Base-by-base conservation (phyloP, 2,329 filamentous ascomycete genomes). In the Cordyceps militaris region DNA sequence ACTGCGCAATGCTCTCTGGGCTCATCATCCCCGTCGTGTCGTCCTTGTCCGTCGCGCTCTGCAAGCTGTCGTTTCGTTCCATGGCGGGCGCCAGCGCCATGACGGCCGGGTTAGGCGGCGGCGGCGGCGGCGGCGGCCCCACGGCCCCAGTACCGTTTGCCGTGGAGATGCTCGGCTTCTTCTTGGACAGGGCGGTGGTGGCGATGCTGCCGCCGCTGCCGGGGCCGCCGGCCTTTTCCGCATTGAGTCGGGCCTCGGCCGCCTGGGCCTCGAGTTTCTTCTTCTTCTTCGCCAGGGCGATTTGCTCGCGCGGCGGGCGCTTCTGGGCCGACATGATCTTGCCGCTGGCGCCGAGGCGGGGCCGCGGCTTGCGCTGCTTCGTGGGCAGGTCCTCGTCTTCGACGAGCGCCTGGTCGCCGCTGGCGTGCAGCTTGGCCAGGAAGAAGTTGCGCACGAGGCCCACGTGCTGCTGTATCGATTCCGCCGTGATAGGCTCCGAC, bases 351-450 rank as follows among this genome's bases (percentile, higher is more conserved):
- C 81, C 81, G 24, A 84, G 79, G 32, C 82, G 77, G n/a, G 84
- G 82, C n/a, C 82, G 78, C 24, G 75, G 90, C 74, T 76, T 87
- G 76, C 91, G 82, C 74, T 99, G 94, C 74, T 99, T 99, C 57
- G 87, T 83, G 16, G 95, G 94, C 24, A 99, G 77, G 64, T 99
- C 93, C 68, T 97, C 90, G 73, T 99, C 94, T 75, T 99, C 94
- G 54, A 96, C 78, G 63, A 99, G 80, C 44, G 91, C 85, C 69
- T 91, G 83, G 66, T 93, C 73, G 69, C 83, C 83, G 70, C 92
- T 94, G 57, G 89, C 87, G 66, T 91, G 89, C 59, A 99, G 77
- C 72, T 96, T 96, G 65, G 85, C 85, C 59, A 91, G 84, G 77
- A 97, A 96, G 80, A 95, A 99, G 66, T 90, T 88, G 71, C 89